A percentile compares a stretch with the other conserved stretches of the same genome.
phyloP scores from a whole-genome alignment of 2,329 filamentous ascomycete species.

The Paraconiothyrium sp. region DNA sequence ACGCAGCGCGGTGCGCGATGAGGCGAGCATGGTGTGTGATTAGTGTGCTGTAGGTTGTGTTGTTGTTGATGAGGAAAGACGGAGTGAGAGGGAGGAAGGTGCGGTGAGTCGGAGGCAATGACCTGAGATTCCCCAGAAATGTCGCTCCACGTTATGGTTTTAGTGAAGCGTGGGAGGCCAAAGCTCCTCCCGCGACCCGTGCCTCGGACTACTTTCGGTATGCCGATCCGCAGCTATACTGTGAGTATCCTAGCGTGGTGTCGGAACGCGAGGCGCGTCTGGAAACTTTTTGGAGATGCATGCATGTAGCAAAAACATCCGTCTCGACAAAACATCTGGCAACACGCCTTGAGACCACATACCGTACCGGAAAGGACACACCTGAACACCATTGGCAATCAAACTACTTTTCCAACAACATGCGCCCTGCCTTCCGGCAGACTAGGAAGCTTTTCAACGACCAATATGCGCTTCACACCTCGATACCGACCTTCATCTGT shows the following conservation, averaged over 20 bases:
- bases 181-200: slow-evolving; percentile 6
- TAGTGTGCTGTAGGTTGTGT: slow-evolving; percentile 17
- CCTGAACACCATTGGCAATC: neutral
- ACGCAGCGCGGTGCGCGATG: slow-evolving; percentile 50
- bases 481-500: slow-evolving; percentile 47
- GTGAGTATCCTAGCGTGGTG: slow-evolving; percentile 2
- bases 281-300: slow-evolving; percentile 13
- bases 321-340: neutral
- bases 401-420: slow-evolving; percentile 26
- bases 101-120: slow-evolving; percentile 21
- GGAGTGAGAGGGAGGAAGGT: slow-evolving; percentile 22
- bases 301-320: neutral
- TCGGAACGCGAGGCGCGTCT: slow-evolving; percentile 3
- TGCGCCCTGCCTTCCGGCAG: slow-evolving; percentile 44
- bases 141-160: slow-evolving; percentile 26
- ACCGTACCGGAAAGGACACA: neutral
- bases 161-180: slow-evolving; percentile 19
- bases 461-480: slow-evolving; percentile 25
- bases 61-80: slow-evolving; percentile 18
- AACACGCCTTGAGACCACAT: neutral
- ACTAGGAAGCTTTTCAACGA: slow-evolving; percentile 40
- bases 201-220: neutral
- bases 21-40: slow-evolving; percentile 46
- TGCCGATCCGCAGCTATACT: slow-evolving; percentile 10
- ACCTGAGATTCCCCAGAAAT: slow-evolving; percentile 43